Conservation (phyloP, 768 basidiomycete genomes). For the Punctularia strigosozonata region DNA sequence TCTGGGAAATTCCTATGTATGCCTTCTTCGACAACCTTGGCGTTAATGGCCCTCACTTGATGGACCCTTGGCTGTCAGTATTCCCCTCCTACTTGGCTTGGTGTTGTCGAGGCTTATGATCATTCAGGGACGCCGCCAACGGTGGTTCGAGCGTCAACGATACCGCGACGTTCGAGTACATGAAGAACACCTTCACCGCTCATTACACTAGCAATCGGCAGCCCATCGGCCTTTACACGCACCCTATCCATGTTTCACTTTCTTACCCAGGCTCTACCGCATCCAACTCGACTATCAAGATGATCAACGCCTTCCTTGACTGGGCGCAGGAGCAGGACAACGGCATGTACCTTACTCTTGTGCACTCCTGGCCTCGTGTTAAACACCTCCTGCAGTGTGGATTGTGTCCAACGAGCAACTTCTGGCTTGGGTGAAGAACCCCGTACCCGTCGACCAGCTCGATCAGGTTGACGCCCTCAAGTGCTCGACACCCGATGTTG, state of each 20-base stretch:
- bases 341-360: too few relatives aligned
- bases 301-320: conserved; percentile 60
- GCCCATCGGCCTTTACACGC: conserved; percentile 73
- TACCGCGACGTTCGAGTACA: conserved; percentile 53
- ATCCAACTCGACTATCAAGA: conserved; percentile 43
- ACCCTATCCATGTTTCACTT: conserved; percentile 65
- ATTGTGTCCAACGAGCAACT: conserved; percentile 64
- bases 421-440: conserved; percentile 64
- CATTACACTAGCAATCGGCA: conserved; percentile 70
- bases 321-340: conserved; percentile 68
- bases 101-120: not conserved
- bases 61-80: conserved; percentile 76
- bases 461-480: conserved; percentile 39
- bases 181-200: conserved; percentile 61
- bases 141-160: conserved; percentile 40
- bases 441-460: conserved; percentile 51
- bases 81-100: not conserved
- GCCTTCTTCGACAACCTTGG: conserved; percentile 57
- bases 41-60: conserved; percentile 47
- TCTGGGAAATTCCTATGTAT: conserved; percentile 86
- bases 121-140: conserved; percentile 38
- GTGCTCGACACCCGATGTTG: conserved; percentile 54
- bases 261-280: conserved; percentile 49
- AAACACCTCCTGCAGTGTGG: conserved; percentile 60
- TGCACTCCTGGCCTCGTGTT: conserved; percentile 63